Base-by-base conservation (phyloP, 345 rosid genomes). In the Brassica rapa region DNA sequence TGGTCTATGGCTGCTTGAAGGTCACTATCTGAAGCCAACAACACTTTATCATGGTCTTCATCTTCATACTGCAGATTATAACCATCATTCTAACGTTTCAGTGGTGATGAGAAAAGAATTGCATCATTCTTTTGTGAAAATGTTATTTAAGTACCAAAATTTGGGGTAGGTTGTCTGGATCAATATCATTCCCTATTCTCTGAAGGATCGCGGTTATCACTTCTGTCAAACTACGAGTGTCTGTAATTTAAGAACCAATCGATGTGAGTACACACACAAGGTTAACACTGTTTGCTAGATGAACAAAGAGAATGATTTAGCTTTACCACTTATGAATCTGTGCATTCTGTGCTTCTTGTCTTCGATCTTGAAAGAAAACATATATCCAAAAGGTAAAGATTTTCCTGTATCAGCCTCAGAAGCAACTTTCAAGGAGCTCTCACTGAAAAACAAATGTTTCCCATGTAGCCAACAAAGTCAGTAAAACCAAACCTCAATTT, bases 41-140 rank as follows among this genome's bases (percentile, higher is more conserved):
- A 87, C 74, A 91, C 97, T 88, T 91, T 91, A 83, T 96, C 99
- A 16, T 73, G 90, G 82, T 96, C 99, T 75, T 91, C 99, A 56
- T 96, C 99, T 85, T 96, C 99, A 76, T 96, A 96, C 99, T 96
- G 74, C 59, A 79, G 15, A 77, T 79, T 33, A 29, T 35, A 60
- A 66, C 61, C 55, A 70, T 79, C 65, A 33, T 62, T 70, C 63
- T 64, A 84, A 81, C 37, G 78, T 8, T 62, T 62, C 24, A 37
- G 66, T 25, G 23, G 11, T 35, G 62, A 14, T 6, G 8, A 49
- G 19, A 21, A 6, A 62, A 14, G 69, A 24, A 43, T 2, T 25
- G 46, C n/a, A 62, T 74, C 46, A 15, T 43, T 71, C 68, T 43
- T 56, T 14, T 19, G 57, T 55, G 64, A 39, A 63, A 39, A 3